phyloP scores from a whole-genome alignment of 2,329 filamentous ascomycete genomes.

The Phyllosticta capitalensis region DNA sequence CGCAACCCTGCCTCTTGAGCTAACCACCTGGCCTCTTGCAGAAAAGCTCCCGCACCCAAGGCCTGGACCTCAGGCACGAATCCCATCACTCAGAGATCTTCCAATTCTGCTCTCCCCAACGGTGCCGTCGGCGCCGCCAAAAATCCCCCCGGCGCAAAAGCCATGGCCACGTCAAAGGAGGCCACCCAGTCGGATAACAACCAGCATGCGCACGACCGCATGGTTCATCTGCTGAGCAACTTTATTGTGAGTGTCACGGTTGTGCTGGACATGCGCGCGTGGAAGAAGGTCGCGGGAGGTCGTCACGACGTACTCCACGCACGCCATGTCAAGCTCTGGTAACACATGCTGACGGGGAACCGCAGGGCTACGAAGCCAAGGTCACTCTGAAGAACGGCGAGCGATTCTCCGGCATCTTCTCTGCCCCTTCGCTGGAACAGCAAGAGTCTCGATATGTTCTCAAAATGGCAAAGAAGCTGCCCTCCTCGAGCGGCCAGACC shows the following conservation, averaged over 20 bases:
- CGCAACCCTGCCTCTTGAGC: background rate
- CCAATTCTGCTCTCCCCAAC: constrained; percentile 32
- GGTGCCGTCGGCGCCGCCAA: constrained; percentile 39
- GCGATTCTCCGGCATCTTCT: constrained; percentile 52
- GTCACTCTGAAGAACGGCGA: constrained; percentile 53
- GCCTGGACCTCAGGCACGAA: constrained; percentile 54
- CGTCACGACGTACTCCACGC: background rate
- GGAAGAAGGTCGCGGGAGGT: background rate
- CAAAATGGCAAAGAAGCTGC: constrained; percentile 55
- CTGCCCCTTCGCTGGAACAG: constrained; percentile 43
- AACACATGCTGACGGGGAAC: background rate
- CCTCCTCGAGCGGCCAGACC: constrained; percentile 30
- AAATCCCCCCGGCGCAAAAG: constrained; percentile 29
- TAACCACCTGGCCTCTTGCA: constrained; percentile 13
- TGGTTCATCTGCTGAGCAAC: constrained; percentile 49
- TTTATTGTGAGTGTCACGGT: constrained; percentile 42
- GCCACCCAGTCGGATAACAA: constrained; percentile 8
- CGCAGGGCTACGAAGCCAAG: constrained; percentile 45
- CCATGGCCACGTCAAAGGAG: constrained; percentile 24
- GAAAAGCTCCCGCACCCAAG: constrained; percentile 46
- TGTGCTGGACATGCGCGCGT: background rate
- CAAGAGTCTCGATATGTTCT: constrained; percentile 47
- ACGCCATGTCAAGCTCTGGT: background rate
- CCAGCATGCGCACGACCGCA: constrained; percentile 50
- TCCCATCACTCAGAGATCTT: constrained; percentile 49